phyloP scores from a whole-genome alignment of 352 stramenopile species.

The Blastocystis sp. region DNA sequence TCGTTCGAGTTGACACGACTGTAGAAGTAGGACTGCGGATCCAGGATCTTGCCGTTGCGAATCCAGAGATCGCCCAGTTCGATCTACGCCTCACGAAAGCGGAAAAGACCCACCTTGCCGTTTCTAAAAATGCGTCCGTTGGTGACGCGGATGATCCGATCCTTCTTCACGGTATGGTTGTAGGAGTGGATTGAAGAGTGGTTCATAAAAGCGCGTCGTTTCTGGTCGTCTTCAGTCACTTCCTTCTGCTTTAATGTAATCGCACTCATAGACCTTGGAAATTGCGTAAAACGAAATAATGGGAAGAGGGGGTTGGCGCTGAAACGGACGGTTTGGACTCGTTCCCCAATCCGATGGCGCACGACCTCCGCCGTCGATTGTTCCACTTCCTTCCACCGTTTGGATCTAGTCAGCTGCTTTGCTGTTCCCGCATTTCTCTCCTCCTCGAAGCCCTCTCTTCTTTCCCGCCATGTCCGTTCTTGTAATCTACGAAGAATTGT shows the following conservation, averaged over 20 bases:
- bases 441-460: too few species aligned
- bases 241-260: slow-evolving; percentile 12
- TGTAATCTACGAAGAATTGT: slow-evolving; percentile 71
- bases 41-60: slow-evolving; percentile 65
- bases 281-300: slow-evolving; percentile 15
- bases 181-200: slow-evolving; percentile 65
- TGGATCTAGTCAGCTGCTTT: neutral
- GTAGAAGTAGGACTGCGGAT: slow-evolving; percentile 72
- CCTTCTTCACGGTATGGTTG: slow-evolving; percentile 65
- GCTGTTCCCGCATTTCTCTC: neutral
- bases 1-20: slow-evolving; percentile 59
- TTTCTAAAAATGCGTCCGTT: slow-evolving; percentile 71
- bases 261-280: slow-evolving; percentile 9
- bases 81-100: slow-evolving; percentile 49
- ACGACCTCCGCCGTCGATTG: neutral
- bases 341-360: slow-evolving; percentile 40
- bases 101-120: slow-evolving; percentile 27
- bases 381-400: neutral
- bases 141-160: slow-evolving; percentile 62
- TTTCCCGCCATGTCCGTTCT: neutral
- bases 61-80: slow-evolving; percentile 67
- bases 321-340: slow-evolving; percentile 25
- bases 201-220: slow-evolving; percentile 65
- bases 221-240: slow-evolving; percentile 48
- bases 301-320: neutral